Evolutionary conservation across 2,329 filamentous ascomycete species (phyloP).

Genomic region (Aspergillus sp.): DNA sequence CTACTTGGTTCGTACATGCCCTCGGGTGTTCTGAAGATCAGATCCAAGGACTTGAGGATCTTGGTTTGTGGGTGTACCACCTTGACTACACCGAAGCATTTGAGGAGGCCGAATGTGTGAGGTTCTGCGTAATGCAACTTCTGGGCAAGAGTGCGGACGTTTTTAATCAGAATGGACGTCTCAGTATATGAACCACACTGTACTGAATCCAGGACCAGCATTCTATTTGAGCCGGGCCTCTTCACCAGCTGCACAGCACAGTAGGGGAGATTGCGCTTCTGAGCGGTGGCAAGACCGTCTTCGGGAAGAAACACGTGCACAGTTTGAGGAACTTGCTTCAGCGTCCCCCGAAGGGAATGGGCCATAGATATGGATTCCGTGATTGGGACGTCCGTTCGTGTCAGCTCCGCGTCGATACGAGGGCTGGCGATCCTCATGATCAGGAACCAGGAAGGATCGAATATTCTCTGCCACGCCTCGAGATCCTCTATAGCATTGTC

Average conservation of each 20-base stretch:
- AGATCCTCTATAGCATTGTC: constrained; percentile 21
- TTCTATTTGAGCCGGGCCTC: neutral
- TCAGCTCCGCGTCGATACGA: constrained; percentile 18
- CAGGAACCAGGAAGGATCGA: constrained; percentile 31
- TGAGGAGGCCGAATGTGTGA: constrained; percentile 14
- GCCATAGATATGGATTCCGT: no score
- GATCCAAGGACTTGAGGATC: constrained; percentile 5
- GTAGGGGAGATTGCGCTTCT: neutral
- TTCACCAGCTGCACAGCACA: neutral
- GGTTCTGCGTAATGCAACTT: constrained; percentile 13
- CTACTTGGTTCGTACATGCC: neutral
- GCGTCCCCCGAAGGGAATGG: no score
- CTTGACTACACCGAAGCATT: constrained; percentile 12
- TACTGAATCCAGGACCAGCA: neutral
- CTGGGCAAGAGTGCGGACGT: constrained; percentile 15
- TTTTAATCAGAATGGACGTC: constrained; percentile 2
- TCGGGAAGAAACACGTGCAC: no score
- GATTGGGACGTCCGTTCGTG: neutral
- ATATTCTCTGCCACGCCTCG: constrained; percentile 26
- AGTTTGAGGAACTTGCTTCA: no score
- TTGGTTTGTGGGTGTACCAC: constrained; percentile 5
- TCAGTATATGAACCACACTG: neutral
- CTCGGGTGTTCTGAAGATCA: neutral
- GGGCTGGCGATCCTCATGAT: constrained; percentile 19
- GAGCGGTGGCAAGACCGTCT: no score